Percentiles rank a stretch among this genome's conserved stretches.
phyloP scores from a whole-genome alignment of 2,329 filamentous ascomycete species.

The Dissoconium aciculare region DNA sequence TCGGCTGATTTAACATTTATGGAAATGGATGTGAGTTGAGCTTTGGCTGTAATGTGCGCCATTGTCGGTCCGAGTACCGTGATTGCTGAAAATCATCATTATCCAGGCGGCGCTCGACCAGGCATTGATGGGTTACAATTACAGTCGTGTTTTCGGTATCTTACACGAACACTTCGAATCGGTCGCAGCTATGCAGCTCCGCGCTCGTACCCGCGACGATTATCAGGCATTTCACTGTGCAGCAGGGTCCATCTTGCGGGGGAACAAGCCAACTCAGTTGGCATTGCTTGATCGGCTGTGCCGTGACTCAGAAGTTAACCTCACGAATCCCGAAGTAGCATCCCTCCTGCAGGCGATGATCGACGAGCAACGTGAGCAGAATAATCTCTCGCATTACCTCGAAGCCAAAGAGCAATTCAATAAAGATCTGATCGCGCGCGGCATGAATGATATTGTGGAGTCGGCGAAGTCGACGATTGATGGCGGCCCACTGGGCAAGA shows the following conservation, averaged over 20 bases:
- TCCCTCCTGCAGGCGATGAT: neutral
- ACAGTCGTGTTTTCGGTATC: neutral
- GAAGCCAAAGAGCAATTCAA: neutral
- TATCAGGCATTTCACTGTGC: conserved; percentile 1
- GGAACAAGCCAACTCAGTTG: neutral
- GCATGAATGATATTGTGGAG: neutral
- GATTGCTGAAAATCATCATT: neutral
- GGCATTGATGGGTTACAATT: neutral
- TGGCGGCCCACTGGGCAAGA: neutral
- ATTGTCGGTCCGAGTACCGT: too few relatives aligned
- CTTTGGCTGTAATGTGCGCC: too few relatives aligned
- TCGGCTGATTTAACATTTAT: neutral
- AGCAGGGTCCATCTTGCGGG: neutral
- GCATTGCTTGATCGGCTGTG: conserved; percentile 1
- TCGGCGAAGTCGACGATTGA: neutral
- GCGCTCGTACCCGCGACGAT: neutral
- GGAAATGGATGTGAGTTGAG: neutral
- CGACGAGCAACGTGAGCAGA: neutral
- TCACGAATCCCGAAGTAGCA: neutral
- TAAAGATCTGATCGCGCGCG: neutral
- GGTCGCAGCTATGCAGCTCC: neutral
- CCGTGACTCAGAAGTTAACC: neutral
- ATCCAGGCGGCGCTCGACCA: neutral
- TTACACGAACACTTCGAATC: neutral
- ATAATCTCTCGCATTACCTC: neutral